Conservation (phyloP, 1,139 yeast genomes). For the Saccharomyces pastorianus region DNA sequence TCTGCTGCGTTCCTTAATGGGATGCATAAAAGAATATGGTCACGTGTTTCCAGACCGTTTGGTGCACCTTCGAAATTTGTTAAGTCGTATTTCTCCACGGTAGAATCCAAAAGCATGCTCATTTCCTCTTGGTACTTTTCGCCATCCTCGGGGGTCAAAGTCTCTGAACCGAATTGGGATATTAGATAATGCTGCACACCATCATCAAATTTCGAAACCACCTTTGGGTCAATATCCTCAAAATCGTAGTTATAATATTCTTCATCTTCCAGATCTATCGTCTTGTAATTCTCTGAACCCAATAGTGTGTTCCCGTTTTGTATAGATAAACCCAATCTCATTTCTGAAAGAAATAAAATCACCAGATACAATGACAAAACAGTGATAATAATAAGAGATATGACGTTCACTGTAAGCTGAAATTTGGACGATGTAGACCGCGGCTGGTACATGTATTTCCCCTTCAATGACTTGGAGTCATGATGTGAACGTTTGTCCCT, state of each 20-base stretch:
- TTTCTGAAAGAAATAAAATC: not conserved
- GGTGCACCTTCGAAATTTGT: conserved; percentile 47
- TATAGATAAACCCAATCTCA: not conserved
- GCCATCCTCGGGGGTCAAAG: conserved; percentile 19
- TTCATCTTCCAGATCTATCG: conserved; percentile 23
- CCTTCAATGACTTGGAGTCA: not conserved
- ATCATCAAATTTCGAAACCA: conserved; percentile 31
- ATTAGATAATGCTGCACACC: conserved; percentile 33
- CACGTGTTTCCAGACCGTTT: conserved; percentile 50
- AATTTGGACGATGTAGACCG: not conserved
- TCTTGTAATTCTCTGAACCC: conserved; percentile 7
- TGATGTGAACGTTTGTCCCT: not conserved
- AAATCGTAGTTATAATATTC: conserved; percentile 33
- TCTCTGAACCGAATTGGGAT: conserved; percentile 28
- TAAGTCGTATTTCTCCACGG: conserved; percentile 57
- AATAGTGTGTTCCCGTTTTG: not conserved
- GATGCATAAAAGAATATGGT: conserved; percentile 60
- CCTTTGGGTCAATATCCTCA: conserved; percentile 29
- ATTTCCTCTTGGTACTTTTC: conserved; percentile 21
- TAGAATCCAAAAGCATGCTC: conserved; percentile 25
- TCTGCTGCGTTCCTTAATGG: conserved; percentile 79
- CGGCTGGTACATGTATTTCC: not conserved
- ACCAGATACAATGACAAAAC: not conserved
- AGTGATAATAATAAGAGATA: not conserved
- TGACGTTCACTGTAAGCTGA: not conserved